Conservation (phyloP, 225 moss, liverwort and hornwort genomes). For the Polytrichum commune region DNA sequence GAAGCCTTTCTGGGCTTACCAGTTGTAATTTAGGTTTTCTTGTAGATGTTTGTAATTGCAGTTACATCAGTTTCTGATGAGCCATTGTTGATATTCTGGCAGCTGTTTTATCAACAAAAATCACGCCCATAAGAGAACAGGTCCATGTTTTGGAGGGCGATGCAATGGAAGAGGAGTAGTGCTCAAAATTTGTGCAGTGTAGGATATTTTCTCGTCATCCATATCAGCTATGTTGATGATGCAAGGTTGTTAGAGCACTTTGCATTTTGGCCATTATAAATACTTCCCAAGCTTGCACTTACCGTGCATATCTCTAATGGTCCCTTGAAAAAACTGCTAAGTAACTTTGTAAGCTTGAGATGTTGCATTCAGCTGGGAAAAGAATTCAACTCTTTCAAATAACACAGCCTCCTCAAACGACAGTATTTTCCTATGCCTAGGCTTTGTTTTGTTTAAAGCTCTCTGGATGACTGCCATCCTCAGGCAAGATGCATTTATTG, state of each 20-base stretch:
- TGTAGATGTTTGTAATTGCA: no score
- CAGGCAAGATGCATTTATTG: no score
- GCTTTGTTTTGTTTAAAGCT: no score
- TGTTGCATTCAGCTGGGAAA: no score
- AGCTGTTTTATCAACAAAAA: conserved; percentile 72
- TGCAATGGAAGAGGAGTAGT: conserved; percentile 65
- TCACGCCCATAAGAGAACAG: conserved; percentile 44
- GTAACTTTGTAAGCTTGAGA: neutral
- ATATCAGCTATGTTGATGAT: neutral
- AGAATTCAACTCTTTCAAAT: no score
- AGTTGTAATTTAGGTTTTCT: no score
- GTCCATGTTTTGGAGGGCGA: conserved; percentile 61
- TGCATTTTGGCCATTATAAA: neutral
- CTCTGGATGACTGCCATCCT: no score
- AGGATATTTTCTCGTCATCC: neutral
- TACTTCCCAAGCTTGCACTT: neutral
- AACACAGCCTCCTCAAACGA: no score
- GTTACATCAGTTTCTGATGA: neutral
- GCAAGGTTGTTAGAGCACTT: neutral
- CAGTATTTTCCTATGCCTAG: no score
- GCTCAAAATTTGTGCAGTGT: neutral
- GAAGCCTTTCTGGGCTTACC: no score
- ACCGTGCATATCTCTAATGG: no score
- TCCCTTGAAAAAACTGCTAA: neutral
- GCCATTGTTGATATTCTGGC: conserved; percentile 20